Base-by-base conservation (phyloP, 1,284 basidiomycete genomes). In the Melampsora americana region DNA sequence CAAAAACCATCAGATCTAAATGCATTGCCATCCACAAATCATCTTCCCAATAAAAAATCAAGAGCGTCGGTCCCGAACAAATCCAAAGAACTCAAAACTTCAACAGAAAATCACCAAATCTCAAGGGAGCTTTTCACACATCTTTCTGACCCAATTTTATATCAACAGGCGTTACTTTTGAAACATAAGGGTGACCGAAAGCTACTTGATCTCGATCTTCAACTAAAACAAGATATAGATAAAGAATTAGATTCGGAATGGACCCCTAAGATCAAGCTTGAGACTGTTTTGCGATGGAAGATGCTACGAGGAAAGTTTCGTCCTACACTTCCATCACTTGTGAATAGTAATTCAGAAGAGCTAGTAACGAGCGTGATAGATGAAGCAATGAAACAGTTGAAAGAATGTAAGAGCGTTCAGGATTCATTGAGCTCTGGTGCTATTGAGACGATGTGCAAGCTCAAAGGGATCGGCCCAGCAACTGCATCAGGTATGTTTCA, bases 401-500 rank as follows among this genome's bases (percentile, higher is more conserved):
- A 20, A 28, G 12, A 14, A 23, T 73, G 70, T 66, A 44, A 42
- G 9, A 35, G 61, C 3, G 11, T 44, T 26, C 32, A 56, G 20
- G 44, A 73, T 35, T 30, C 48, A 26, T 20, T 73, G 1, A 39
- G 39, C 11, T 73, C 62, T 18, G 62, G 44, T 28, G 62, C 70
- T 56, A 18, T 66, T 20, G n/a, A 35, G 1, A 73, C 44, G 9
- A 56, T 73, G 70, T 65, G 61, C 35, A 30, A 73, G 62, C 53
- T 73, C 18, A 73, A 32, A 66, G 70, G 70, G 9, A 39, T 73
- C n/a, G 70, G 70, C 2, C 70, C 70, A 5, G 70, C 70, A 11
- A 73, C 70, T 61, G 70, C 70, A 14, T 56, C 70, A 30, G 70
- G 70, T 73, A 28, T 62, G 61, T 61, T 64, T 32, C 66, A 28